These are phyloP conservation scores for Globisporangium viniferum DNA, from an alignment of 352 stramenopile genomes.

Conservation along the genomic window DNA sequence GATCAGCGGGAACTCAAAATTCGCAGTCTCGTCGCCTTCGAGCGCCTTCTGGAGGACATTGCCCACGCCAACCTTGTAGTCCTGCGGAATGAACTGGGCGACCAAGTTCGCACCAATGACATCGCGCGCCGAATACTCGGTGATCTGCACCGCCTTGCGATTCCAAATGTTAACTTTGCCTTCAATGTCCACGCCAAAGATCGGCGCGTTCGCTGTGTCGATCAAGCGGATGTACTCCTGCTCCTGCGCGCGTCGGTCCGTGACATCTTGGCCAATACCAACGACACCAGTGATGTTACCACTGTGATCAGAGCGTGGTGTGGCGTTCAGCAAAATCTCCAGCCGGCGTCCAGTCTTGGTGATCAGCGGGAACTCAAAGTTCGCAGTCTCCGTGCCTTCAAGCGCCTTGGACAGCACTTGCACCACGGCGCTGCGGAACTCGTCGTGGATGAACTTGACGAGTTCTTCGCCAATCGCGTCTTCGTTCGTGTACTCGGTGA, in stretches of 20 bases:
- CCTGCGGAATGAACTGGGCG: constrained; percentile 84
- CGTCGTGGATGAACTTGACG: constrained; percentile 61
- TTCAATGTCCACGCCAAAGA: constrained; percentile 87
- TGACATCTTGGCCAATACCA: constrained; percentile 81
- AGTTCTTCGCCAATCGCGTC: constrained; percentile 85
- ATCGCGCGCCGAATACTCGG: constrained; percentile 88
- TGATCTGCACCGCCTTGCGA: constrained; percentile 87
- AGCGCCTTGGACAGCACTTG: constrained; percentile 67
- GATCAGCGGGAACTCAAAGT: constrained; percentile 85
- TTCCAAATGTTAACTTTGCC: constrained; percentile 90
- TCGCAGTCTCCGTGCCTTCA: constrained; percentile 59
- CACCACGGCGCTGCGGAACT: constrained; percentile 63
- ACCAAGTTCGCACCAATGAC: constrained; percentile 86
- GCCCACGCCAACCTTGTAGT: constrained; percentile 59
- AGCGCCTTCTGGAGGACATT: constrained; percentile 65
- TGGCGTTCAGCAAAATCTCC: constrained; percentile 82
- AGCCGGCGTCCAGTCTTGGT: constrained; percentile 67
- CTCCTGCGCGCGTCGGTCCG: constrained; percentile 79
- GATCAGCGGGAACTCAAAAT: constrained; percentile 88
- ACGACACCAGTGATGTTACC: constrained; percentile 76
- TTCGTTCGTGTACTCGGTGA: constrained; percentile 85
- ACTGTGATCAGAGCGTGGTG: constrained; percentile 62
- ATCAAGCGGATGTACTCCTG: constrained; percentile 86
- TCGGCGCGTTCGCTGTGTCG: constrained; percentile 88
- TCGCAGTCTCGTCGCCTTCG: constrained; percentile 62